Evolutionary conservation across 805 yeast genomes (phyloP).

Genomic region (Kregervanrija delftensis): DNA sequence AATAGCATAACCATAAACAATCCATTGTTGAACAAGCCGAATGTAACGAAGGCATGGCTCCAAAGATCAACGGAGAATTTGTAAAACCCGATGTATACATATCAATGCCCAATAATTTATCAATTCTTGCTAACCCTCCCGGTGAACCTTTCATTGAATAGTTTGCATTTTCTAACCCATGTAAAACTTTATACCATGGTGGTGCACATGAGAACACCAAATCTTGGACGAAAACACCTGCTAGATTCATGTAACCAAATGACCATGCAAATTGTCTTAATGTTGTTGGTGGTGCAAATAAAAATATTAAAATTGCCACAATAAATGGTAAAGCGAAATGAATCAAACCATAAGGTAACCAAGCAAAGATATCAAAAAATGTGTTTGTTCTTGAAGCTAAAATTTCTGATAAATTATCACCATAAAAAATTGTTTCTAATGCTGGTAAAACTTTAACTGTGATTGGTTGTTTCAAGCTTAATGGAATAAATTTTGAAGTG

Average conservation of each 20-base stretch:
- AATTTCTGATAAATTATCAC: constrained; percentile 82
- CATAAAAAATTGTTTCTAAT: constrained; percentile 85
- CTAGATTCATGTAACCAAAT: constrained; percentile 88
- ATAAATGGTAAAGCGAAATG: constrained; percentile 91
- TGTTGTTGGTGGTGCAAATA: constrained; percentile 89
- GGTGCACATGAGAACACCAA: constrained; percentile 85
- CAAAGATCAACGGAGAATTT: constrained; percentile 89
- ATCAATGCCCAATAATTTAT: constrained; percentile 67
- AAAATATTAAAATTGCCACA: constrained; percentile 66
- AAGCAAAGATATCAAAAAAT: constrained; percentile 72
- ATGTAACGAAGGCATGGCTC: constrained; percentile 72
- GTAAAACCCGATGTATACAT: constrained; percentile 76
- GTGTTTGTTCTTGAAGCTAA: constrained; percentile 68
- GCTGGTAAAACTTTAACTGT: constrained; percentile 88
- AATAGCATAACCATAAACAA: constrained; percentile 74
- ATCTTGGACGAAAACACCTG: constrained; percentile 79
- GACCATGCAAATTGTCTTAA: constrained; percentile 83
- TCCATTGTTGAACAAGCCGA: constrained; percentile 94
- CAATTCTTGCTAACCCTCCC: constrained; percentile 90
- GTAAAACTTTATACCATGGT: constrained; percentile 87
- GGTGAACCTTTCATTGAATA: constrained; percentile 91
- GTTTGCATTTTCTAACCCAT: constrained; percentile 86
- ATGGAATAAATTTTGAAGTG: constrained; percentile 68
- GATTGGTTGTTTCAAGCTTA: constrained; percentile 74
- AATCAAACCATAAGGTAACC: constrained; percentile 91